Evolutionary conservation across 139 green algal species (phyloP), one percentile per base, ranked within the genome.

Genomic region (Coccomyxa sp.): DNA sequence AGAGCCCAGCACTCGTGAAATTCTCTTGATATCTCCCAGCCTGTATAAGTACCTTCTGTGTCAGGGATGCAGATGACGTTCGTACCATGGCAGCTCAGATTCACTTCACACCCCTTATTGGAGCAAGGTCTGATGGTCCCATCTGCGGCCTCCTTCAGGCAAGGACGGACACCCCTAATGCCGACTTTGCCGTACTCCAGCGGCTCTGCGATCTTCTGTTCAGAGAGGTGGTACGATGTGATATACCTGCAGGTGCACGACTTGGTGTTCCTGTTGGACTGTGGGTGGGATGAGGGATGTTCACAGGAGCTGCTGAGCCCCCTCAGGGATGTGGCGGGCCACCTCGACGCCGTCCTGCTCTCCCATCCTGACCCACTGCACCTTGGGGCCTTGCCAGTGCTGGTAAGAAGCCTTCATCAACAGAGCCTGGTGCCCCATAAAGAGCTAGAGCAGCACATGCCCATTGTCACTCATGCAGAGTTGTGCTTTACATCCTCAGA

Each of bases 221-320:
- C n/a, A n/a, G n/a, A n/a, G n/a, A n/a, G n/a, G n/a, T n/a, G n/a
- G n/a, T n/a, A n/a, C 29, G 7, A 7, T 74, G 31, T 39, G 68
- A 74, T 74, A 10, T 7, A 55, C 44, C 33, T 75, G n/a, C 55
- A 79, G 75, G 36, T 78, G 31, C 87, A 92, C 69, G 77, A 69
- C 14, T 86, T 91, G 36, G 89, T 77, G 1, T 80, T 98, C 27
- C 78, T 98, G 80, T 76, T 99, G 7, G 95, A 98, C 72, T 98
- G 95, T 79, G 95, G 95, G 18, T 99, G 95, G 95, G 84, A 86
- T 38, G 93, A 97, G 3, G 35, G 12, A 7, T 97, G 92, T 44
- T 78, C 93, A n/a, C 7, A 74, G 0, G 50, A 41, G 0, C 41
- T 85, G 27, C 79, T 99, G 39, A 69, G 89, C n/a, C 87, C 88